A percentile compares a stretch with the other conserved stretches of the same genome.
Conservation (phyloP, 2,329 filamentous ascomycete species). For the Colletotrichum abscissum region DNA sequence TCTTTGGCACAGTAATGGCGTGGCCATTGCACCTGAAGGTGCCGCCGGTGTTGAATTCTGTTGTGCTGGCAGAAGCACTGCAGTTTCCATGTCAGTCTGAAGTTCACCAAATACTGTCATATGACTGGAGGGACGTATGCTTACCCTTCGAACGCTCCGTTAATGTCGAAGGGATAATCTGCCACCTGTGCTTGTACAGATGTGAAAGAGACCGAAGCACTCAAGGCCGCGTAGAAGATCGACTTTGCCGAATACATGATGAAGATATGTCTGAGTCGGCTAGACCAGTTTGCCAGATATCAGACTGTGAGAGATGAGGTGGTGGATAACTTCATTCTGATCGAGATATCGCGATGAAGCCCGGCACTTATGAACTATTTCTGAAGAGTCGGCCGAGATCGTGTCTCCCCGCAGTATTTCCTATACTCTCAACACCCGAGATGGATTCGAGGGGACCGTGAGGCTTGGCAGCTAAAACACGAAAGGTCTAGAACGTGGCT, state of each 20-base stretch:
- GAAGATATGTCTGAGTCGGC: neutral
- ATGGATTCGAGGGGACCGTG: neutral
- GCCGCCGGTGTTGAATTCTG: conserved; percentile 35
- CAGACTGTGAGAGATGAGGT: neutral
- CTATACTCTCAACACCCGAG: neutral
- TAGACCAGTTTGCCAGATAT: neutral
- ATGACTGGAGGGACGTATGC: neutral
- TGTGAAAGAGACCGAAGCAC: neutral
- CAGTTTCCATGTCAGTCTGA: neutral
- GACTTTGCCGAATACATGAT: conserved; percentile 18
- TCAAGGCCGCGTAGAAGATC: conserved; percentile 15
- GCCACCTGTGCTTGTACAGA: conserved; percentile 12
- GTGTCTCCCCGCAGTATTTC: neutral
- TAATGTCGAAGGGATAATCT: conserved; percentile 30
- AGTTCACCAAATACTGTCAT: accelerated
- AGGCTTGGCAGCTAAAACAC: neutral
- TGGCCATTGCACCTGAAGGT: conserved; percentile 34
- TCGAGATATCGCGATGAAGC: neutral
- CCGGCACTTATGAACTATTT: conserved; percentile 1
- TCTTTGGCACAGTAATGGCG: conserved; percentile 36
- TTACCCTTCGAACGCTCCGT: conserved; percentile 32
- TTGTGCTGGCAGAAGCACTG: conserved; percentile 27
- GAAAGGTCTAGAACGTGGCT: conserved; percentile 15
- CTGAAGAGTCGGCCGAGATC: neutral
- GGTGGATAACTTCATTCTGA: neutral